These are phyloP conservation scores for Trichoderma semiorbis DNA, from an alignment of 2,329 filamentous ascomycete species.

Conservation along the genomic window DNA sequence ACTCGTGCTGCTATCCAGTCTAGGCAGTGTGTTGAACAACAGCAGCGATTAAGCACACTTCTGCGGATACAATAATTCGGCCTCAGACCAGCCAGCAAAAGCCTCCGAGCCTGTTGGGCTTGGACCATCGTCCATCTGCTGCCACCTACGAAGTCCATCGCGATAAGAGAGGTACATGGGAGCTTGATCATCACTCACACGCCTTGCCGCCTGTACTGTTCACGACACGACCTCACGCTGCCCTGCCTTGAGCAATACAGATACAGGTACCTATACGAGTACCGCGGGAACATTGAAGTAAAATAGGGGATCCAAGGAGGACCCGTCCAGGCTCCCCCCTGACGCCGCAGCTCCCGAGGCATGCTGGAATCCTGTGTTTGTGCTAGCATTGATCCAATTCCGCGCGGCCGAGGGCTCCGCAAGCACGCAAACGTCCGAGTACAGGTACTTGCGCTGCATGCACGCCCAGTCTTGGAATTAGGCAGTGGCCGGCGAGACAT, in stretches of 20 bases:
- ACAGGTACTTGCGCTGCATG: neutral
- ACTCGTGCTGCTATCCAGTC: no score
- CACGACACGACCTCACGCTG: neutral
- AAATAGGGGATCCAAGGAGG: slow-evolving; percentile 6
- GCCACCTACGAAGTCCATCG: neutral
- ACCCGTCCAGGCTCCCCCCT: slow-evolving; percentile 1
- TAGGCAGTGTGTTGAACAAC: neutral
- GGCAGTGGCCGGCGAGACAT: neutral
- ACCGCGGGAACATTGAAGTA: neutral
- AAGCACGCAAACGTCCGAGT: slow-evolving; percentile 8
- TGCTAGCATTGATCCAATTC: neutral
- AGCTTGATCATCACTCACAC: neutral
- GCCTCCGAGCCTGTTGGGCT: neutral
- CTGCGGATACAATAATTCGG: neutral
- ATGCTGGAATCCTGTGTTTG: slow-evolving; percentile 3
- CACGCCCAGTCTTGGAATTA: neutral
- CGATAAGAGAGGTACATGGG: neutral
- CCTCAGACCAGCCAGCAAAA: neutral
- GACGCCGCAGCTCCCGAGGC: slow-evolving; percentile 15
- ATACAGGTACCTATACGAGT: neutral
- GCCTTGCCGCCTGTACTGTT: neutral
- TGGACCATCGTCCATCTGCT: neutral
- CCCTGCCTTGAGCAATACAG: neutral
- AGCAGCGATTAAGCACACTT: neutral
- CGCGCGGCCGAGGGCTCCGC: slow-evolving; percentile 8